Evolutionary conservation across 352 stramenopile species (phyloP).

Genomic region (Phytophthora syringae): DNA sequence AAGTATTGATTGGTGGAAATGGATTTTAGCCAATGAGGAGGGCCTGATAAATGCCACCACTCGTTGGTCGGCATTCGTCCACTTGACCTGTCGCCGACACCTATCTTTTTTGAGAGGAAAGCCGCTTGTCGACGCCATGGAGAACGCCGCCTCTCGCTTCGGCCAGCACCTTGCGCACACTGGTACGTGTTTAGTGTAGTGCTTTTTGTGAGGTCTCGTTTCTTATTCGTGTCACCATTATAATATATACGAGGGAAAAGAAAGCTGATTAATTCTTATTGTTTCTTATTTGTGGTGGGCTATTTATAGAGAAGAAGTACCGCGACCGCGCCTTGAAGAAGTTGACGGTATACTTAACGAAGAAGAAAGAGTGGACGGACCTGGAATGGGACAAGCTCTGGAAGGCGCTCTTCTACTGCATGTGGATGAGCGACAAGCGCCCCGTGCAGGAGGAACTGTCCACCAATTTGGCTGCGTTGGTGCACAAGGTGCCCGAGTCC

Average conservation of each 20-base stretch:
- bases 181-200: conserved; percentile 32
- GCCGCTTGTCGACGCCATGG: conserved; percentile 40
- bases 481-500: conserved; percentile 61
- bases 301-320: conserved; percentile 82
- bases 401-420: conserved; percentile 91
- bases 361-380: conserved; percentile 68
- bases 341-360: conserved; percentile 74
- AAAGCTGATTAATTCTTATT: neutral
- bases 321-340: conserved; percentile 86
- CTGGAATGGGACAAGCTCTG: conserved; percentile 90
- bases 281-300: conserved; percentile 5
- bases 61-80: conserved; percentile 25
- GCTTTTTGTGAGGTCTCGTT: neutral
- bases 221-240: neutral
- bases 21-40: conserved; percentile 21
- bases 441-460: conserved; percentile 81
- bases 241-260: neutral
- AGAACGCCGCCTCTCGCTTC: conserved; percentile 84
- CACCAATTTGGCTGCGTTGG: conserved; percentile 61
- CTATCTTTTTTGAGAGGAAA: neutral
- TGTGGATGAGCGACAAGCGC: conserved; percentile 92
- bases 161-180: conserved; percentile 87
- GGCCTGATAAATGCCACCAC: conserved; percentile 16
- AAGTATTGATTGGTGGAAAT: conserved; percentile 15
- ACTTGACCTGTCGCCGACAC: conserved; percentile 5